Percentiles rank a stretch among this genome's conserved stretches.
Conservation (phyloP, 2,329 filamentous ascomycete species). For the Colletotrichum siamense region DNA sequence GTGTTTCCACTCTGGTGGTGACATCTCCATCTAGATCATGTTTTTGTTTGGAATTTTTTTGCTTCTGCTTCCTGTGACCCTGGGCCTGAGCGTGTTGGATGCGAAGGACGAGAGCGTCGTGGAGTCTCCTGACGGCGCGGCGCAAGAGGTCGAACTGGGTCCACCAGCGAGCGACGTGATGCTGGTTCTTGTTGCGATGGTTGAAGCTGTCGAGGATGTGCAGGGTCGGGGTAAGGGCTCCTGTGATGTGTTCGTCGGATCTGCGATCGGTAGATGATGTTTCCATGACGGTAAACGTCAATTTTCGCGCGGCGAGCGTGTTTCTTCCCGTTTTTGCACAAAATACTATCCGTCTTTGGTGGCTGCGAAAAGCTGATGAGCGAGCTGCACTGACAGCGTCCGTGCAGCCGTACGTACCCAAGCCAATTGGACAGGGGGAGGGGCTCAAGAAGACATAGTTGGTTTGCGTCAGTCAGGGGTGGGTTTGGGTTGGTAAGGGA, state of each 20-base stretch:
- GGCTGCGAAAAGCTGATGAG: not conserved
- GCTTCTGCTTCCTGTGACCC: slow-evolving; percentile 1
- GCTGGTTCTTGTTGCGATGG: slow-evolving; percentile 91
- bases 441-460: not conserved
- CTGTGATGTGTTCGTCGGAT: slow-evolving; percentile 9
- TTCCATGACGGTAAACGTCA: not conserved
- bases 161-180: slow-evolving; percentile 84
- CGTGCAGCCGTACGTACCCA: not conserved
- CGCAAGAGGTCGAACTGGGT: slow-evolving; percentile 73
- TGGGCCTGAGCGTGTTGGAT: not conserved
- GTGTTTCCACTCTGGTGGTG: slow-evolving; percentile 25
- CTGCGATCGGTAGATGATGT: slow-evolving; percentile 21
- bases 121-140: slow-evolving; percentile 65
- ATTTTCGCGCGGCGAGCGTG: not conserved
- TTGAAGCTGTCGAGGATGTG: slow-evolving; percentile 74
- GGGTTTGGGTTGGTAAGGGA: not conserved
- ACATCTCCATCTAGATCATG: not conserved
- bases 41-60: not conserved
- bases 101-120: slow-evolving; percentile 34
- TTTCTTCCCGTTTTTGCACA: not conserved
- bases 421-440: not conserved
- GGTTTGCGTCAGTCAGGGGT: not conserved
- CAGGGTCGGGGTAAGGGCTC: slow-evolving; percentile 41
- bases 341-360: not conserved
- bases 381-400: not conserved